Conservation (phyloP, 176 grass and related monocot genomes). For the Musa schizocarpa region DNA sequence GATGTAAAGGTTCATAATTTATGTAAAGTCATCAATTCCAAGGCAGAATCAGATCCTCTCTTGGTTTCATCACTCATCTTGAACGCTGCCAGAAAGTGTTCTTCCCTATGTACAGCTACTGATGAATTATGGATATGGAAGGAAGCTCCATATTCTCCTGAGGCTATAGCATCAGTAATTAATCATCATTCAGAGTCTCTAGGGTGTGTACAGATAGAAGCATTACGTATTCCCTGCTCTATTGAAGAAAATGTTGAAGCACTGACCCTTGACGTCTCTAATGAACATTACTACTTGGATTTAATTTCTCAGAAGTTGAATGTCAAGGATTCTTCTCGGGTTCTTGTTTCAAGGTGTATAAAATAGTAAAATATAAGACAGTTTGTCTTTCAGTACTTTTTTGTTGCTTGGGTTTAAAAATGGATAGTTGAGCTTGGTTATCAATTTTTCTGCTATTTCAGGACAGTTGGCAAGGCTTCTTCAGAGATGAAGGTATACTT, state of each 20-base stretch:
- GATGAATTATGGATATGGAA: slow-evolving; percentile 56
- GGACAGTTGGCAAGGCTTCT: slow-evolving; percentile 85
- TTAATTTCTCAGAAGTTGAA: slow-evolving; percentile 57
- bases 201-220: slow-evolving; percentile 41
- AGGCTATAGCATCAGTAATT: slow-evolving; percentile 41
- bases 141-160: slow-evolving; percentile 32
- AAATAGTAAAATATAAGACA: neutral
- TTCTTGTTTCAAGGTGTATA: slow-evolving; percentile 68
- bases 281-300: slow-evolving; percentile 70
- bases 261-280: slow-evolving; percentile 38
- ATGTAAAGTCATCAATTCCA: slow-evolving; percentile 58
- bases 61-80: slow-evolving; percentile 57
- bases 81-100: slow-evolving; percentile 51
- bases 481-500: slow-evolving; percentile 91
- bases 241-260: slow-evolving; percentile 44
- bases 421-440: slow-evolving; percentile 14
- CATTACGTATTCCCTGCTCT: slow-evolving; percentile 41
- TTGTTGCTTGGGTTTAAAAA: neutral
- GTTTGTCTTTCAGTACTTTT: neutral
- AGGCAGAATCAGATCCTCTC: slow-evolving; percentile 56
- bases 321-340: slow-evolving; percentile 45
- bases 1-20: slow-evolving; percentile 69
- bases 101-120: slow-evolving; percentile 35
- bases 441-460: slow-evolving; percentile 34
- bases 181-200: slow-evolving; percentile 26